Base-by-base conservation (phyloP, 1,284 basidiomycete species). In the Flammula alnicola region DNA sequence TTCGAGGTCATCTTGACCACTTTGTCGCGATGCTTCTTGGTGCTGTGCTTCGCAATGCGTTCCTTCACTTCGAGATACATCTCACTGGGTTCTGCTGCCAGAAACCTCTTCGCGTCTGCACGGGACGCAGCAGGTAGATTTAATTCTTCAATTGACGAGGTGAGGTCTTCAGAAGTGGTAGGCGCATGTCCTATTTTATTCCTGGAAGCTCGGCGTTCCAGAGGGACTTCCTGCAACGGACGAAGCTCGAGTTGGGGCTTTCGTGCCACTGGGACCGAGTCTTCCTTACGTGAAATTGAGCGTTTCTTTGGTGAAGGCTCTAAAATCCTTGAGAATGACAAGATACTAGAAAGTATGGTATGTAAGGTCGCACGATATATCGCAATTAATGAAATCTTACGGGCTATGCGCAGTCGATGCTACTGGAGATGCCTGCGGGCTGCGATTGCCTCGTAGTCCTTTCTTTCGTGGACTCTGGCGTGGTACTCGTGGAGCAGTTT, bases 81-180 rank as follows among this genome's bases (percentile, higher is more conserved):
- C 17, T 56, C 55, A 45, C 63, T 67, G 5, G 67, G 55, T 40
- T 51, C 60, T 29, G 56, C 46, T 43, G 41, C 42, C 17, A 54
- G 39, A 30, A 36, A 37, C 19, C 49, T 55, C 26, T 45, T 53
- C 25, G 27, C 38, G 16, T 49, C 44, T 17, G 29, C 51, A 32
- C 44, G 32, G 43, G 59, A 40, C 16, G 53, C 33, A 38, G 49
- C 37, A 23, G 49, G 43, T 11, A 54, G 26, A 44, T 62, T 68
- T 5, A 61, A 37, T 14, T 72, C 71, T 56, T 74, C 73, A 50
- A 74, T 73, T 1, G 68, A 67, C 5, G 44, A 47, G 14, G 31
- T 37, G n/a, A 31, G 36, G 6, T 16, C 27, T 12, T 22, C 36
- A n/a, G 67, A 70, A n/a, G 64, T 68, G 11, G 63, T 60, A 40